Base-by-base conservation (phyloP, 108 stramenopile species). In the Pseudonitzschia multistriata region DNA sequence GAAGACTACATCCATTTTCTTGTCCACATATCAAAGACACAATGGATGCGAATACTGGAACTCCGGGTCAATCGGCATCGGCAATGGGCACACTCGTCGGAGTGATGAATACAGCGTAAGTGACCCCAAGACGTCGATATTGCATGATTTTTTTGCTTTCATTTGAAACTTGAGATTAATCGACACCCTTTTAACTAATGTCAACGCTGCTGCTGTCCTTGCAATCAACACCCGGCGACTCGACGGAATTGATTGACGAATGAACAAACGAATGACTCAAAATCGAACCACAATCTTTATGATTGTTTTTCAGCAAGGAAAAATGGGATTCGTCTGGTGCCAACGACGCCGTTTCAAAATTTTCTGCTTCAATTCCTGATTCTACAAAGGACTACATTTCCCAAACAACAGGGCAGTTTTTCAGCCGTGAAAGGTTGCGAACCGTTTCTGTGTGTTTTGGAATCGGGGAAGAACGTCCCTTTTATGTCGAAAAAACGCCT, bases 401-500 rank as follows among this genome's bases (percentile, higher is more conserved):
- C 35, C 47, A 70, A 17, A 85, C 88, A 17, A 77, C 83, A 27
- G 67, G 59, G 42, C 81, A 89, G 71, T 45, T 91, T 45, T 88
- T 90, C 71, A 84, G 82, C 56, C 84, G 85, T 15, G 78, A 90
- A 53, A 81, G 85, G 13, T 73, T 95, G 42, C 84, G 90, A 36
- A 76, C 78, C 37, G 72, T 88, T 47, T 64, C 89, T 8, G 83
- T 95, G n/a, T 83, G 85, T 60, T 91, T 92, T 63, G 90, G 90
- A 22, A 79, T 95, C 68, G 90, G 90, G 13, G 90, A 91, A 65
- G 91, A 92, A 62, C 80, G 88, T 24, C 82, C 91, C 15, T 95
- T 91, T 74, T 95, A 95, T 64, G 61, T 95, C 31, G 94, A 95
- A 74, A 83, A 79, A 24, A 79, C 75, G 13, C 88, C 88, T 2